Base-by-base conservation (phyloP, 495 filamentous ascomycete genomes). In the Apiosordaria backusii region DNA sequence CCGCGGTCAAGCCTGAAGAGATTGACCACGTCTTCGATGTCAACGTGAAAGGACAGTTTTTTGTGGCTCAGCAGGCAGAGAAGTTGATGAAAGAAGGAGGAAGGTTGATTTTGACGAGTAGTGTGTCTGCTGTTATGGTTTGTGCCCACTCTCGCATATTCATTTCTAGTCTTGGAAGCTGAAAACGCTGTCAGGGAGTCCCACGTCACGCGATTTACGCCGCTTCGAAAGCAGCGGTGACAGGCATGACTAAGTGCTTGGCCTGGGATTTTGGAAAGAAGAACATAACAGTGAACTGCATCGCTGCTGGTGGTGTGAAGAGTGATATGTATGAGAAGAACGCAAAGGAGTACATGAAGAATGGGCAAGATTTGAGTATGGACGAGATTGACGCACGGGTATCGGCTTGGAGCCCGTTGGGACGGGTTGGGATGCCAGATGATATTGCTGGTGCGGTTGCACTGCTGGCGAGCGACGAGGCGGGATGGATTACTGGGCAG, bases 1-100 rank as follows among this genome's bases (percentile, higher is more conserved):
- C 35, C 4, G 5, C 35, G 18, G n/a, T n/a, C 18, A 16, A 61
- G 5, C 16, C 35, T 7, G 35, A 15, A 16, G 62, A 64, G 10
- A 64, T 64, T 18, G 62, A 64, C 50, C 10, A 15, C 2, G 62
- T 64, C 62, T 64, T 57, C 21, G 22, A 50, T 18, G 26, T 64
- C 62, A 64, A 64, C 25, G 62, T 64, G 50, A 64, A 64, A 16
- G 62, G 62, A 16, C 62, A 64, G 25, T 64, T 64, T 15, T 64
- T 64, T 16, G 62, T 64, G 24, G 62, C 62, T 27, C 62, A 64
- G 45, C 62, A 64, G 15, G 50, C 50, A 24, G 50, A 27, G 27
- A 16, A 45, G 5, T 53, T 57, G 9, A 64, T 64, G 62, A 24
- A 29, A 19, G n/a, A 35, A 27, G 18, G 50, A 19, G 62, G 62